phyloP scores from a whole-genome alignment of 495 filamentous ascomycete genomes.

The Neurospora sp. region DNA sequence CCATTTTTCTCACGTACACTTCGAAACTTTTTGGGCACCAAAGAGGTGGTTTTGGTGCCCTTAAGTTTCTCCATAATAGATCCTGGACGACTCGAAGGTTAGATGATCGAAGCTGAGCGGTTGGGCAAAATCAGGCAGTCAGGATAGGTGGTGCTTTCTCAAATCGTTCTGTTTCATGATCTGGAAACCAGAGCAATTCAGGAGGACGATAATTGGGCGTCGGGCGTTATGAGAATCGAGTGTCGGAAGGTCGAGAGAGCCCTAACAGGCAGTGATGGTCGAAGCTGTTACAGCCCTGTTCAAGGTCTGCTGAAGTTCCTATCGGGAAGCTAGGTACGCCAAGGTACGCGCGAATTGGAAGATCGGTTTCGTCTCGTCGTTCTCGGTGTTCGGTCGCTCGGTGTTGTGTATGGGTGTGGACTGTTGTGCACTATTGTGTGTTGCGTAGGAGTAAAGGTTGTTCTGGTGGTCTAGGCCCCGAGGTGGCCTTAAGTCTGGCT shows the following conservation, averaged over 20 bases:
- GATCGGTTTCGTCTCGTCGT: background rate
- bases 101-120: background rate
- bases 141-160: background rate
- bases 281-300: background rate
- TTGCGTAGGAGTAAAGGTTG: background rate
- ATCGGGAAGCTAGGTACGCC: background rate
- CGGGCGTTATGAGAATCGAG: background rate
- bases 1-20: conserved; percentile 61
- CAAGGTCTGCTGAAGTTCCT: background rate
- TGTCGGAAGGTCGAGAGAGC: background rate
- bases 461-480: background rate
- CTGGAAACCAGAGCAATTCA: background rate
- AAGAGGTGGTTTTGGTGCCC: conserved; percentile 6
- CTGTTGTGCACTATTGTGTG: background rate
- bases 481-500: background rate
- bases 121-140: background rate
- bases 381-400: background rate
- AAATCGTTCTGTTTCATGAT: background rate
- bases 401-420: background rate
- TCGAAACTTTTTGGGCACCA: conserved; percentile 46
- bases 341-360: background rate
- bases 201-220: background rate
- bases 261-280: background rate
- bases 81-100: background rate
- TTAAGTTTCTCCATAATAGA: conserved; percentile 18